Evolutionary conservation across 192 early-diverging fungal genomes (phyloP), one percentile per base, ranked within the genome.

Genomic region (Lunasporangiospora selenospora): DNA sequence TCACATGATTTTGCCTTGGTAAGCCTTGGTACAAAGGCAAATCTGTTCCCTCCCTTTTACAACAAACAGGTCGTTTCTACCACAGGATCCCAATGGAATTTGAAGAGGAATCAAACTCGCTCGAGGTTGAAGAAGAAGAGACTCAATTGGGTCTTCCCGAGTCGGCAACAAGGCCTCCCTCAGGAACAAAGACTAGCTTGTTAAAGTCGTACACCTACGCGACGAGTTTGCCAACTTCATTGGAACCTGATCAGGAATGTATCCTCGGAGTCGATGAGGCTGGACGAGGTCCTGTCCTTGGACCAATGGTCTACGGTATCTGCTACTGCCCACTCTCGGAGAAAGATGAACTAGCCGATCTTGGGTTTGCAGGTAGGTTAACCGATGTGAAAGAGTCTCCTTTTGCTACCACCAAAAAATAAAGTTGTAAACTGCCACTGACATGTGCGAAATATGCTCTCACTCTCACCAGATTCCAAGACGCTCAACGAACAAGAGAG

Each of bases 231-330:
- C 69, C 77, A 31, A 44, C 46, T 0, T 44, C 37, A 29, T 45
- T 76, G 12, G 40, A 71, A 33, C 30, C 65, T 23, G 65, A 67
- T 55, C 79, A 81, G 65, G 78, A 85, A 23, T 90, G 83, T 59
- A 82, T 92, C 2, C 76, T 98, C 30, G 97, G 98, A 24, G 92
- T 99, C 1, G 98, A 99, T 65, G 98, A 99, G 57, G 98, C 98
- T 23, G 98, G 98, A 8, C 78, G 97, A 13, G 98, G 98, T 0
- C 98, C 98, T 7, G 97, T 98, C 0, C 83, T 98, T 0, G 90
- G 94, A 1, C 94, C 96, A 9, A 99, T 99, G 98, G 97, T 98
- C 0, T 99, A 98, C 75, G 92, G 92, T 1, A 79, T 91, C n/a
- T 89, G 90, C 42, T 98, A 89, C 65, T 90, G 89, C 42, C 85